Evolutionary conservation across 768 basidiomycete genomes (phyloP).

Genomic region (Fomitopsis serialis): DNA sequence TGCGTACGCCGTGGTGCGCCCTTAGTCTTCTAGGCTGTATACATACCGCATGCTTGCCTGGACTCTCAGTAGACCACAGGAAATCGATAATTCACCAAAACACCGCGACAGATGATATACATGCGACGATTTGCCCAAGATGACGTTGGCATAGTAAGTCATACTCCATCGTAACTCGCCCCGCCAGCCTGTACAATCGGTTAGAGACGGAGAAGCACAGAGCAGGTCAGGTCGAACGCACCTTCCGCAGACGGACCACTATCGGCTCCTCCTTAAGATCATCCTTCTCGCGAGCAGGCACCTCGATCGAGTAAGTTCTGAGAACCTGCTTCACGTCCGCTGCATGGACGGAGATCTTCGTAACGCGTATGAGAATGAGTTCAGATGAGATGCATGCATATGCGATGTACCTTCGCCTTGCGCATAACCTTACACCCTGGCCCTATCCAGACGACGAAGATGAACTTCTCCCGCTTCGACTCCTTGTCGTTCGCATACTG

Average conservation of each 20-base stretch:
- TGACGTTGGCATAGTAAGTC: constrained; percentile 14
- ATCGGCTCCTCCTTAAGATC: constrained; percentile 89
- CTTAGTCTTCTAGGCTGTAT: too few relatives aligned
- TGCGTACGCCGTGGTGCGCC: too few relatives aligned
- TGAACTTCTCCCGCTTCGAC: constrained; percentile 84
- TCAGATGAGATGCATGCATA: not conserved
- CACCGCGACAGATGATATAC: not conserved
- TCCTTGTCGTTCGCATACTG: constrained; percentile 85
- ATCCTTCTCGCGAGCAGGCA: constrained; percentile 75
- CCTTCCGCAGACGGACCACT: constrained; percentile 76
- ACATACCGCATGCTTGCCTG: too few relatives aligned
- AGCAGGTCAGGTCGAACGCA: constrained; percentile 26
- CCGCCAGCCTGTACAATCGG: constrained; percentile 61
- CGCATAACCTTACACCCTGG: constrained; percentile 83
- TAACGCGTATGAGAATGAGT: not conserved
- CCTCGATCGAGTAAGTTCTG: constrained; percentile 79
- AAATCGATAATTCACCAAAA: not conserved
- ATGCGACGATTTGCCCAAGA: not conserved
- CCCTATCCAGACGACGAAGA: constrained; percentile 83
- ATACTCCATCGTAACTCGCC: constrained; percentile 85
- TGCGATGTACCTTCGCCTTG: constrained; percentile 69
- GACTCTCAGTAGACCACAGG: not conserved
- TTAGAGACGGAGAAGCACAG: constrained; percentile 15
- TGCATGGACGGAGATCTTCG: constrained; percentile 85
- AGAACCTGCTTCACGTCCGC: constrained; percentile 84